These are phyloP conservation scores for Chalciporus pseudorubinellus DNA, from an alignment of 768 basidiomycete species.

Conservation along the genomic window DNA sequence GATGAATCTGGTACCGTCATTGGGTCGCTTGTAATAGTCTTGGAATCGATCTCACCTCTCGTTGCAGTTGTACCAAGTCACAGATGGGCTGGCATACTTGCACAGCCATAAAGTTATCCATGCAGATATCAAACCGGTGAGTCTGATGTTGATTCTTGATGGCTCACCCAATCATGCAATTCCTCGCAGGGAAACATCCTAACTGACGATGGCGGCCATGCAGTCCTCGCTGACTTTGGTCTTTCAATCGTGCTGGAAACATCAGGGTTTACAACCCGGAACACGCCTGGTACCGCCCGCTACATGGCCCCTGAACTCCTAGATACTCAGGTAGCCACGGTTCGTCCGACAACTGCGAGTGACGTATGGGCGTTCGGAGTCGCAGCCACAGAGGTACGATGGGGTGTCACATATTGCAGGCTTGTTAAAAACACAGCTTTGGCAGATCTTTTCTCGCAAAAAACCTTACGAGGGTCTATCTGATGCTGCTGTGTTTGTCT, in stretches of 20 bases:
- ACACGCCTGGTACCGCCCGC: constrained; percentile 34
- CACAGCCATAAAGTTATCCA: constrained; percentile 29
- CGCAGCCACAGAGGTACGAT: constrained; percentile 34
- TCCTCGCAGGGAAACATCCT: constrained; percentile 36
- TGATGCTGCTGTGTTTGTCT: constrained; percentile 20
- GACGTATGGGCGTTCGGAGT: constrained; percentile 41
- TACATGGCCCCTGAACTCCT: constrained; percentile 42
- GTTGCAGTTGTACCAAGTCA: constrained; percentile 20
- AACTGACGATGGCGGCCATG: constrained; percentile 31
- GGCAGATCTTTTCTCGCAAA: constrained; percentile 25
- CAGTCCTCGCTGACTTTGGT: constrained; percentile 40
- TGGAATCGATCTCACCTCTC: background rate
- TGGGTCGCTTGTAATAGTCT: background rate
- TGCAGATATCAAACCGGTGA: constrained; percentile 39
- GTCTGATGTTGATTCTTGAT: constrained; percentile 3
- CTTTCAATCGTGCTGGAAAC: constrained; percentile 36
- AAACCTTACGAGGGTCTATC: constrained; percentile 17
- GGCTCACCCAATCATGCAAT: background rate
- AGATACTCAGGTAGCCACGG: constrained; percentile 10
- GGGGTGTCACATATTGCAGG: background rate
- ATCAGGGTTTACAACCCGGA: constrained; percentile 36
- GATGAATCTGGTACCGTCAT: constrained; percentile 22
- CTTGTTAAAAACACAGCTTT: background rate
- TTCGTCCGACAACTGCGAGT: constrained; percentile 24
- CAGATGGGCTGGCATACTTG: constrained; percentile 24